A percentile compares a stretch with the other conserved stretches of the same genome.
These are phyloP conservation scores for Chaetomium fimeti DNA, from an alignment of 495 filamentous ascomycete species.

Conservation along the genomic window DNA sequence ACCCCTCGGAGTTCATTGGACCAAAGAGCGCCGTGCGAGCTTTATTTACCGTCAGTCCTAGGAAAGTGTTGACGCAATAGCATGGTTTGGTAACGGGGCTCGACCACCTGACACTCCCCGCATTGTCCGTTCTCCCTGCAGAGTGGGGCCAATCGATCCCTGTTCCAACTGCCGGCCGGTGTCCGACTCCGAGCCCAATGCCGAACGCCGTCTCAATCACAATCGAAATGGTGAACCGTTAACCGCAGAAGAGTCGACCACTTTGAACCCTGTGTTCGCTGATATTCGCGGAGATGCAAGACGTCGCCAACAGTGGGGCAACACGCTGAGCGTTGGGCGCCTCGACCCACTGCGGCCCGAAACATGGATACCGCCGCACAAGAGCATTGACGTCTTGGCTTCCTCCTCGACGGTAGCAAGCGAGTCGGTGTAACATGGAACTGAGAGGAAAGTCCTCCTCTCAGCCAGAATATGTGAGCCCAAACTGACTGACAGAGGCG, in stretches of 20 bases:
- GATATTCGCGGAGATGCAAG: not conserved
- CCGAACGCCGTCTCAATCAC: not conserved
- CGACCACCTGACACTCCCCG: slow-evolving; percentile 20
- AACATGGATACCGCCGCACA: not conserved
- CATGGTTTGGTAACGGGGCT: not conserved
- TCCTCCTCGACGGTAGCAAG: not conserved
- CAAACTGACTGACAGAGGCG: too few relatives aligned
- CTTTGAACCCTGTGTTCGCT: too few relatives aligned
- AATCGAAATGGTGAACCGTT: not conserved
- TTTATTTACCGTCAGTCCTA: not conserved
- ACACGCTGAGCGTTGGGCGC: not conserved
- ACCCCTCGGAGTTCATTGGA: not conserved
- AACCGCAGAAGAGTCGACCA: not conserved
- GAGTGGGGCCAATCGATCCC: slow-evolving; percentile 1
- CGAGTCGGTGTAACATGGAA: not conserved
- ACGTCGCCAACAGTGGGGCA: not conserved
- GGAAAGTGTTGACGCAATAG: slow-evolving; percentile 9
- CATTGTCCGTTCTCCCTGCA: slow-evolving; percentile 3
- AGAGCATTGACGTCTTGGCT: not conserved
- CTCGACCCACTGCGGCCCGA: slow-evolving; percentile 9
- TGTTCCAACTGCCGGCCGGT: slow-evolving; percentile 7
- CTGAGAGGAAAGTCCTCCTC: not conserved
- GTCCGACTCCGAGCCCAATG: not conserved
- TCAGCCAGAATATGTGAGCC: too few relatives aligned
- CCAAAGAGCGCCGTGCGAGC: not conserved